These are phyloP conservation scores for Eucalyptus tenuipes DNA, from an alignment of 345 rosid species.

Conservation along the genomic window DNA sequence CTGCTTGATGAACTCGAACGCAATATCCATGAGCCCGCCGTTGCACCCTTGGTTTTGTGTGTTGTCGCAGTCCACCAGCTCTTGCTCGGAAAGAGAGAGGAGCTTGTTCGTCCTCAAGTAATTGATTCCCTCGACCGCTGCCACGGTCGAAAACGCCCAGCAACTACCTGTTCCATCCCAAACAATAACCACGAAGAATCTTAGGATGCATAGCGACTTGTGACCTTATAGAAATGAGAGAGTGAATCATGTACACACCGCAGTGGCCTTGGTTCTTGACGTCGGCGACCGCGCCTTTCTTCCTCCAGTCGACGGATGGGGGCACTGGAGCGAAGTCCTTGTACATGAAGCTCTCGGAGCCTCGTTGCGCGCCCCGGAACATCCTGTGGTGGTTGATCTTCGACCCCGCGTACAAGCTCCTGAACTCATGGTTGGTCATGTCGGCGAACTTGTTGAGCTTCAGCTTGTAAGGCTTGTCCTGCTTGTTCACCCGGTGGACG, in stretches of 20 bases:
- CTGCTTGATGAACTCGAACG: constrained; percentile 24
- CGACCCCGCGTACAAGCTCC: constrained; percentile 45
- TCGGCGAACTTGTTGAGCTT: constrained; percentile 85
- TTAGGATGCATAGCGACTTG: neutral
- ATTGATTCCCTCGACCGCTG: constrained; percentile 32
- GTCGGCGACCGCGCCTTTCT: constrained; percentile 57
- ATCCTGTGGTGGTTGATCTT: constrained; percentile 61
- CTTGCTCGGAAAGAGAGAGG: constrained; percentile 28
- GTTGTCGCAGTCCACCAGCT: constrained; percentile 36
- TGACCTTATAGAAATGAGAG: neutral
- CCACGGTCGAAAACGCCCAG: constrained; percentile 41
- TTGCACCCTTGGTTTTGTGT: constrained; percentile 28
- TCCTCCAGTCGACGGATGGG: constrained; percentile 61
- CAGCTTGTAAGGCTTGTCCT: constrained; percentile 66
- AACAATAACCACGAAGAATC: neutral
- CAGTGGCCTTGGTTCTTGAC: constrained; percentile 89
- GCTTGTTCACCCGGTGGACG: constrained; percentile 55
- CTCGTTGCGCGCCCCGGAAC: constrained; percentile 27
- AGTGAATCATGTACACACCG: constrained; percentile 17
- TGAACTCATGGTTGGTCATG: constrained; percentile 73
- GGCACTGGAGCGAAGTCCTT: constrained; percentile 27
- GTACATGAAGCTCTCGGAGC: constrained; percentile 48
- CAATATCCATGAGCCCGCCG: constrained; percentile 39
- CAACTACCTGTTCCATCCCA: constrained; percentile 23
- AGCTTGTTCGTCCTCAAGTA: constrained; percentile 20